Base-by-base conservation (phyloP, 345 rosid genomes). In the Euphorbia peplus region DNA sequence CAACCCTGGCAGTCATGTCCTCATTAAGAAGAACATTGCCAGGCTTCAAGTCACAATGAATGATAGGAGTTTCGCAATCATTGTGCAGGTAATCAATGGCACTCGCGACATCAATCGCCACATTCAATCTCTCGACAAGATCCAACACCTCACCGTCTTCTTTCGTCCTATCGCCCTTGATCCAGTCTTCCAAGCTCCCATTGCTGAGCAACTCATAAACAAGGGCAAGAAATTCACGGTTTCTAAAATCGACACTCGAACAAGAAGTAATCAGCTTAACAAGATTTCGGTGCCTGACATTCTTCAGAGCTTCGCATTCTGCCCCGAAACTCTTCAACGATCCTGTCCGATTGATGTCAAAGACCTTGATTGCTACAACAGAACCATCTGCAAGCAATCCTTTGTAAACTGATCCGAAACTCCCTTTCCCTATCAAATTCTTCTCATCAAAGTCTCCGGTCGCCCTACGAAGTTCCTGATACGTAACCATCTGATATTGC, bases 11-110 rank as follows among this genome's bases (percentile, higher is more conserved):
- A 64, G 76, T 78, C 87, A 84, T 81, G 24, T 86, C 79, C 48
- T 70, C 64, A 16, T 66, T 76, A 12, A 86, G 48, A 61, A 86
- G 80, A 73, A 75, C 60, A 67, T 81, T 81, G 73, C 71, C 64
- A 0, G 84, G 80, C 70, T 81, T 77, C 60, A 82, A 67, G 68
- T 87, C 89, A 71, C 91, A 83, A 75, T 87, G 91, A n/a, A 82
- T 82, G 42, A 87, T 79, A 18, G 81, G 81, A 61, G 68, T 51
- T 64, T 78, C 76, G 73, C 75, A 80, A 57, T 79, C 86, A 62
- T 83, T 70, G 68, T 87, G 91, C 60, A 84, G 65, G 72, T 87
- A 87, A 55, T 81, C 85, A 60, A 84, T 41, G 3, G 83, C 85
- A 26, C 53, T 44, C 4, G 88, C 85, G 39, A 82, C 65, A 64